Evolutionary conservation across 768 basidiomycete genomes (phyloP), one percentile per base, ranked within the genome.

Genomic region (Bullera alba): DNA sequence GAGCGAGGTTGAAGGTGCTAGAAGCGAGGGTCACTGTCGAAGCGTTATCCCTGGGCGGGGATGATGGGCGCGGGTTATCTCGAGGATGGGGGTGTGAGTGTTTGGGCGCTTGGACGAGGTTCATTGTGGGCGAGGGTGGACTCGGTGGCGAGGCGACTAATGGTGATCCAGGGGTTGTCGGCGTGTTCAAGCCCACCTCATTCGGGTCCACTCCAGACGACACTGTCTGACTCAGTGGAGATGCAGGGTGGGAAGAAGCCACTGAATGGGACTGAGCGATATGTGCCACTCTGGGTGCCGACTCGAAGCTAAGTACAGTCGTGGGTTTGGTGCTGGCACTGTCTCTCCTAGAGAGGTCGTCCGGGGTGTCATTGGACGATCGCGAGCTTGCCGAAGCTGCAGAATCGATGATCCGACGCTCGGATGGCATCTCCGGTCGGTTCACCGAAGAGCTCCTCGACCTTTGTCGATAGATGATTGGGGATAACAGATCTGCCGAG

Each of bases 31-130:
- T 99, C 39, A 96, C 77, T 48, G 92, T 76, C 2, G 87, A 91
- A 1, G 93, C 93, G 65, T 97, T 91, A 65, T 92, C 90, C 38
- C 82, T 76, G 0, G 93, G 92, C 19, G 88, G 85, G 5, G 87
- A 87, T 15, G 85, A 85, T 21, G 95, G 93, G 21, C 87, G 82
- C 1, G 93, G 93, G 66, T 99, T 99, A 72, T 95, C 88, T 39
- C 90, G 81, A 8, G 93, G 92, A 74, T 96, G 90, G 47, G 88
- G 89, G n/a, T 80, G 76, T 0, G 90, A 89, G 69, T 93, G 89
- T 29, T 85, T 78, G 0, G 92, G 93, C 7, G 88, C 87, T 66
- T 91, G 87, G 16, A 85, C 34, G 32, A 29, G 37, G 19, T 26
- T 23, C 17, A 37, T 3, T 2, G 42, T 22, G 3, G 46, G 51